Evolutionary conservation across 352 stramenopile genomes (phyloP), one percentile per base, ranked within the genome.

Genomic region (Phytophthora hibernalis): DNA sequence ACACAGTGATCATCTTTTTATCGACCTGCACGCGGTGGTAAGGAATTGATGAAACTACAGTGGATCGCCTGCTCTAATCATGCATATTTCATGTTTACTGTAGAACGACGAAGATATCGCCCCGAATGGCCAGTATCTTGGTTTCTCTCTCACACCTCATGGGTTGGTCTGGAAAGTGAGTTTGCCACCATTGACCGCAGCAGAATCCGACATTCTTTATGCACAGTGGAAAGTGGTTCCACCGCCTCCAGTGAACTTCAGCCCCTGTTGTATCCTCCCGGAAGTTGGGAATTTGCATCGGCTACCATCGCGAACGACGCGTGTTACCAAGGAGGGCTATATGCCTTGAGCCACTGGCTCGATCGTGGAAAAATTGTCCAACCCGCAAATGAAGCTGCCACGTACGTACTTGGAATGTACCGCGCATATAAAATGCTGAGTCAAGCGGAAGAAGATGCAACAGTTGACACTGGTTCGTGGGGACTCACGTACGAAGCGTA

Each of bases 1-100:
- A 13, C 49, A 70, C 38, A 30, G 43, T 16, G 24, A 72, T 22
- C 33, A 47, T 7, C 61, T 90, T 10, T 90, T 86, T 59, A 55
- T 89, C 38, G 82, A 89, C 65, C 68, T 90, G 0, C 82, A 90
- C 24, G 82, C 70, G 10, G 76, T 90, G 64, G 76, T 85, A 70
- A 9, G 60, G 9, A 28, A 42, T 18, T 18, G 15, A 6, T 42
- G 6, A 18, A 6, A 3, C 2, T 43, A 20, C n/a, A 12, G 2
- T 47, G 12, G 26, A 47, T 47, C 15, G 33, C 33, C n/a, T 16
- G 33, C 15, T 40, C 33, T 40, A 40, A 16, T 16, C 11, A 9
- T 54, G 1, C 16, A 52, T 15, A 51, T 28, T 18, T 18, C 44
- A 37, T 35, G 30, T 64, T 7, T n/a, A 31, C 22, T 62, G 22